Base-by-base conservation (phyloP, 495 filamentous ascomycete genomes). In the Podospora didyma region DNA sequence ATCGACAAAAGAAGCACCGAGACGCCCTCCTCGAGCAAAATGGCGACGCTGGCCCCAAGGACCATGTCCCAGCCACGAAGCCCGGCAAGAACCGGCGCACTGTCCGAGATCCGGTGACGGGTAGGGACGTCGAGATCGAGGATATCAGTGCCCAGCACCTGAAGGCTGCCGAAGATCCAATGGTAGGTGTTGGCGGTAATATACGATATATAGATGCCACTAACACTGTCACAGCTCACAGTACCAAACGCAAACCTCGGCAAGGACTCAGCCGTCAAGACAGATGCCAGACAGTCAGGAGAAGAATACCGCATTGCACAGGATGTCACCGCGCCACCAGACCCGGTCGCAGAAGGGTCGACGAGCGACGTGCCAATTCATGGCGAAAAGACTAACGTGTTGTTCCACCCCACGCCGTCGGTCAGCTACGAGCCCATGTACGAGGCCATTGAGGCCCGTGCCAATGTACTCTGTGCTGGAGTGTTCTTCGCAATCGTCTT, bases 341-440 rank as follows among this genome's bases (percentile, higher is more conserved):
- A 95, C 61, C 92, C 93, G 6, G 72, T 96, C 22, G 86, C 82
- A 10, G 75, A 84, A 53, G 86, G 89, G 12, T 82, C 86, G 28
- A 96, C 93, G 2, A 89, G 88, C 9, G 93, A 97, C 70, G 90
- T 97, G 7, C 93, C 93, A 16, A 96, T 97, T 62, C 91, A 89
- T 68, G 92, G 92, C 53, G 93, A 96, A 64, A 96, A 90, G 79
- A 97, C 93, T 1, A 96, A 96, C 61, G 85, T 97, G 31, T 84
- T 97, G 24, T 97, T 97, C 72, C 91, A 97, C 66, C 92, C 94
- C 0, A 97, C 93, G 0, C 93, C 93, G 0, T 86, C 88, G 1
- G 78, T 96, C 51, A 87, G 85, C 63, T 95, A 89, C 56, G 86
- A 91, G 68, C 90, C 92, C 5, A 95, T 90, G 79, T 96, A 88